Percentiles rank a stretch among this genome's conserved stretches.
phyloP scores from a whole-genome alignment of 148 eudicot species.

The Camellia lanceoleosa region DNA sequence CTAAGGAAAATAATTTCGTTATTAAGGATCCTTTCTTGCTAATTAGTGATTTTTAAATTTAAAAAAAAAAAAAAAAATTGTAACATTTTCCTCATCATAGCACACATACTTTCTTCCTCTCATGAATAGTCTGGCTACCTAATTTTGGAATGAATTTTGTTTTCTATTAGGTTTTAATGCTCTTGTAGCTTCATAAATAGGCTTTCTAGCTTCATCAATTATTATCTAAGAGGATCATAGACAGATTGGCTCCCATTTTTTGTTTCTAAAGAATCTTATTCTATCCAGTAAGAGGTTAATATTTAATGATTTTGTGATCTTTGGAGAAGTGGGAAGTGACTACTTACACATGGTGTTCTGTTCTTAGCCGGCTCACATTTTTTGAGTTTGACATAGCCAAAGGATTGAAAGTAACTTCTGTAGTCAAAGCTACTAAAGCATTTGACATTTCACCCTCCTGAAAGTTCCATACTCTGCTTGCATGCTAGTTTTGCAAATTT shows the following conservation, averaged over 20 bases:
- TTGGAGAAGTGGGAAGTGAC: not conserved
- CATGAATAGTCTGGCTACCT: no score
- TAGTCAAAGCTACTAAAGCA: slow-evolving; percentile 68
- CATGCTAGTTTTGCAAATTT: slow-evolving; percentile 55
- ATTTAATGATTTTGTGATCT: not conserved
- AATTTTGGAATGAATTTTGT: no score
- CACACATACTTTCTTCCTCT: no score
- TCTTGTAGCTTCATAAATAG: no score
- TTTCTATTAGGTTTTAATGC: no score
- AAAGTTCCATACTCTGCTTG: slow-evolving; percentile 49
- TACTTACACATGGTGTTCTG: slow-evolving; percentile 95
- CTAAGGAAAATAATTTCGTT: not conserved
- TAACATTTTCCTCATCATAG: no score
- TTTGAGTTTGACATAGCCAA: slow-evolving; percentile 79
- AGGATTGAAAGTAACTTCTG: slow-evolving; percentile 73
- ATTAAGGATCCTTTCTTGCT: not conserved
- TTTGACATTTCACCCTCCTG: slow-evolving; percentile 58
- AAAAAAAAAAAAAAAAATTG: no score
- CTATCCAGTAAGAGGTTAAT: not conserved
- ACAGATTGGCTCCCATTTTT: no score
- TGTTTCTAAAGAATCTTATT: not conserved
- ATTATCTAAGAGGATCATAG: no score
- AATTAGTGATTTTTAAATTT: no score
- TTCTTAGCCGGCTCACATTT: slow-evolving; percentile 73
- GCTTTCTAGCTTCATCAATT: no score